Evolutionary conservation across 192 early-diverging fungal species (phyloP).

Genomic region (Irineochytrium annulatum): DNA sequence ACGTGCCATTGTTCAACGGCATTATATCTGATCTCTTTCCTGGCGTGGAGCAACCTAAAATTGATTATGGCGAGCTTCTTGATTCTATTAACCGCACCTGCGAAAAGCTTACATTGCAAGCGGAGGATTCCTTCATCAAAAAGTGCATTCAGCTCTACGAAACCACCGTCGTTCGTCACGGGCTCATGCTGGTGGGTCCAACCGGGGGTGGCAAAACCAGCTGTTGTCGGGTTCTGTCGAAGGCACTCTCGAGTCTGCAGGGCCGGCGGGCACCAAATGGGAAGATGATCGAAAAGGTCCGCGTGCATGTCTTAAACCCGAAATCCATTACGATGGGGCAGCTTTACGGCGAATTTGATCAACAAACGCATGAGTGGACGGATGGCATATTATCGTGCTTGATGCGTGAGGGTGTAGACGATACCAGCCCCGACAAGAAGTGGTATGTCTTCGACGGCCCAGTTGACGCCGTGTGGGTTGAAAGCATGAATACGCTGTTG

Average conservation of each 20-base stretch:
- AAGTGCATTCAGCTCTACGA: constrained; percentile 66
- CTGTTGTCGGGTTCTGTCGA: constrained; percentile 43
- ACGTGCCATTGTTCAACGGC: constrained; percentile 59
- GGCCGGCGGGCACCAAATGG: constrained; percentile 50
- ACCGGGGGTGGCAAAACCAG: constrained; percentile 56
- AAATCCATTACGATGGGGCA: constrained; percentile 68
- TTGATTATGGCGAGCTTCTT: constrained; percentile 55
- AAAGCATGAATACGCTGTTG: constrained; percentile 58
- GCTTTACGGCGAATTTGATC: constrained; percentile 62
- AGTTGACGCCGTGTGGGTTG: constrained; percentile 64
- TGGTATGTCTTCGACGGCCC: constrained; percentile 67
- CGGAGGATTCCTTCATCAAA: constrained; percentile 49
- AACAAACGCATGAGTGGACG: constrained; percentile 59
- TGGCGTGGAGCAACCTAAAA: constrained; percentile 51
- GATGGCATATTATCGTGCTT: constrained; percentile 57
- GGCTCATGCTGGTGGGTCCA: constrained; percentile 58
- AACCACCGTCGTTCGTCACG: constrained; percentile 58
- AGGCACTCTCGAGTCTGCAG: constrained; percentile 37
- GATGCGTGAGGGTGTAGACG: constrained; percentile 56
- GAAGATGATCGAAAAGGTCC: constrained; percentile 48
- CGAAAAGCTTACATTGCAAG: constrained; percentile 43
- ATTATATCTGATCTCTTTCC: constrained; percentile 60
- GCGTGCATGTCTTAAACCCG: constrained; percentile 52
- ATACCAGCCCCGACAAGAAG: constrained; percentile 53
- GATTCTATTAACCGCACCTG: constrained; percentile 42